These are phyloP conservation scores for Orbilia brochopaga DNA, from an alignment of 2,329 filamentous ascomycete genomes.

Conservation along the genomic window DNA sequence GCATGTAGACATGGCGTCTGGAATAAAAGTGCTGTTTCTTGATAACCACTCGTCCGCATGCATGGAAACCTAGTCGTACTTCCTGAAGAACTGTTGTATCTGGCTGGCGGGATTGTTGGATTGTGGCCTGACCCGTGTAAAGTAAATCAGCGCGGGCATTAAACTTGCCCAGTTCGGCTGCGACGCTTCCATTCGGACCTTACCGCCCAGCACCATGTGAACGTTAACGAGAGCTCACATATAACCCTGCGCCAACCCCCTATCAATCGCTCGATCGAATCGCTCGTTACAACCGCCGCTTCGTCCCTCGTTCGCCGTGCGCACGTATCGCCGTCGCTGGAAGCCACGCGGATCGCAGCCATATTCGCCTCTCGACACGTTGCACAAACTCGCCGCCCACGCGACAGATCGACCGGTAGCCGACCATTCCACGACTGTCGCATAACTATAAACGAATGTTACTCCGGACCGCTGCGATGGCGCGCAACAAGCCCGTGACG, in stretches of 20 bases:
- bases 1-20: not conserved
- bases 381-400: not conserved
- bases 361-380: not conserved
- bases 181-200: too few species aligned
- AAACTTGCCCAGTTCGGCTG: too few species aligned
- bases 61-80: too few species aligned
- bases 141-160: too few species aligned
- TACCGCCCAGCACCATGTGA: too few species aligned
- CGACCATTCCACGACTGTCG: not conserved
- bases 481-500: slow-evolving; percentile 51
- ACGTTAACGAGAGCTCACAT: too few species aligned
- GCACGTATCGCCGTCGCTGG: not conserved
- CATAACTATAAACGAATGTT: not conserved
- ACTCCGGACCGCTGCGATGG: slow-evolving; percentile 20
- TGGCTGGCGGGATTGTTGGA: slow-evolving; percentile 9
- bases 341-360: not conserved
- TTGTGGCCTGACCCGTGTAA: slow-evolving; percentile 18
- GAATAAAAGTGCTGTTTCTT: too few species aligned
- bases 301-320: not conserved
- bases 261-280: too few species aligned
- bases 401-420: not conserved
- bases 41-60: too few species aligned
- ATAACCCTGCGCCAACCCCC: too few species aligned
- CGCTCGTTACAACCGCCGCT: not conserved
- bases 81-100: not conserved